Evolutionary conservation across 2,329 filamentous ascomycete genomes (phyloP).

Genomic region (Ceratocystis lukuohia): DNA sequence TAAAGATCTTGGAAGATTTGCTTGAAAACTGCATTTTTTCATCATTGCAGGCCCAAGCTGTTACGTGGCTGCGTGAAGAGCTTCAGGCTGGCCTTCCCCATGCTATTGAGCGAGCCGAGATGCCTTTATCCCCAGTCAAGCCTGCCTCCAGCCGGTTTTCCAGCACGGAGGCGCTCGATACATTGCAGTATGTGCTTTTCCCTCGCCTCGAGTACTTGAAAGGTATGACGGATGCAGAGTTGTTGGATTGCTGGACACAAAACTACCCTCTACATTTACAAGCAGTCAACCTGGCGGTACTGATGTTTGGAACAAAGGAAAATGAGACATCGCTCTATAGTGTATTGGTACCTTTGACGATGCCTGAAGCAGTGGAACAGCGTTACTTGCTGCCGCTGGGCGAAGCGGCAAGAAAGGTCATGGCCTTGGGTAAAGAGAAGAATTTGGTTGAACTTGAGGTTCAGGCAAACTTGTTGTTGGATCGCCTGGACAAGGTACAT

Average conservation of each 20-base stretch:
- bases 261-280: constrained; percentile 44
- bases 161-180: constrained; percentile 41
- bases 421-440: constrained; percentile 26
- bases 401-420: constrained; percentile 30
- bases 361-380: constrained; percentile 44
- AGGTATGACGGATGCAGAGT: constrained; percentile 28
- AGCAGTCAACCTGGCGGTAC: constrained; percentile 46
- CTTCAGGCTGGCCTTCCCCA: constrained; percentile 30
- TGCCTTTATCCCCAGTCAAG: constrained; percentile 20
- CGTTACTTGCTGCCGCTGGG: constrained; percentile 44
- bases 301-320: constrained; percentile 27
- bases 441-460: constrained; percentile 26
- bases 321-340: constrained; percentile 27
- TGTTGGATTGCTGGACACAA: constrained; percentile 40
- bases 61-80: constrained; percentile 52
- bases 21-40: constrained; percentile 53
- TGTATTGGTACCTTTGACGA: constrained; percentile 38
- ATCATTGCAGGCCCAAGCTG: constrained; percentile 47
- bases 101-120: constrained; percentile 25
- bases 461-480: constrained; percentile 32
- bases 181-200: constrained; percentile 49
- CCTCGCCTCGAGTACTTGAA: constrained; percentile 39
- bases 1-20: constrained; percentile 50
- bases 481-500: constrained; percentile 31
- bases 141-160: constrained; percentile 32